These are phyloP conservation scores for Jamesozyma gamospora DNA, from an alignment of 805 yeast species.

Conservation along the genomic window DNA sequence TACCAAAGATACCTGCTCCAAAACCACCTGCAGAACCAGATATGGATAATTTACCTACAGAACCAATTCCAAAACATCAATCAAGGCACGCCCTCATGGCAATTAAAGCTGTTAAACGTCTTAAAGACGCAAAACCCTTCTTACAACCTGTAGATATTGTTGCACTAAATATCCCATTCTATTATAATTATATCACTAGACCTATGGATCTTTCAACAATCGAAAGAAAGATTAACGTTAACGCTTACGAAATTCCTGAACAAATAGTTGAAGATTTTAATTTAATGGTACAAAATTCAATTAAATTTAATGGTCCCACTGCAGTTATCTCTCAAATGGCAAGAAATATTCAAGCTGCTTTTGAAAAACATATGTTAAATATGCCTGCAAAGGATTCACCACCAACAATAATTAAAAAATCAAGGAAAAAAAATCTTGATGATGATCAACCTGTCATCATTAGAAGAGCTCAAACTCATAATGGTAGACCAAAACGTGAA, in stretches of 20 bases:
- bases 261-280: constrained; percentile 71
- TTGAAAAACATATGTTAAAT: constrained; percentile 85
- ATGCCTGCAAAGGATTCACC: constrained; percentile 60
- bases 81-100: constrained; percentile 67
- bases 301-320: constrained; percentile 73
- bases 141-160: constrained; percentile 81
- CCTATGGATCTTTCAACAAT: constrained; percentile 95
- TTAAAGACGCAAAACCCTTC: constrained; percentile 89
- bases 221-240: constrained; percentile 61
- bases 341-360: constrained; percentile 77
- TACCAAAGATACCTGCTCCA: constrained; percentile 48
- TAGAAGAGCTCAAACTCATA: constrained; percentile 64
- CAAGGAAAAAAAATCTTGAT: constrained; percentile 11
- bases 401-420: constrained; percentile 22
- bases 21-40: constrained; percentile 67
- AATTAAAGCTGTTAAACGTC: constrained; percentile 75
- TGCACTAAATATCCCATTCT: constrained; percentile 81
- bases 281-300: constrained; percentile 75
- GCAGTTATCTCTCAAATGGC: constrained; percentile 88
- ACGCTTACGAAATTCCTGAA: constrained; percentile 63
- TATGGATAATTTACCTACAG: constrained; percentile 51
- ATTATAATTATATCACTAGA: constrained; percentile 67
- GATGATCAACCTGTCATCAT: constrained; percentile 33
- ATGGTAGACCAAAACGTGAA: constrained; percentile 87
- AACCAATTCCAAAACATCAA: constrained; percentile 77